Evolutionary conservation across 495 filamentous ascomycete genomes (phyloP), one percentile per base, ranked within the genome.

Genomic region (Hypoxylon intermedium): DNA sequence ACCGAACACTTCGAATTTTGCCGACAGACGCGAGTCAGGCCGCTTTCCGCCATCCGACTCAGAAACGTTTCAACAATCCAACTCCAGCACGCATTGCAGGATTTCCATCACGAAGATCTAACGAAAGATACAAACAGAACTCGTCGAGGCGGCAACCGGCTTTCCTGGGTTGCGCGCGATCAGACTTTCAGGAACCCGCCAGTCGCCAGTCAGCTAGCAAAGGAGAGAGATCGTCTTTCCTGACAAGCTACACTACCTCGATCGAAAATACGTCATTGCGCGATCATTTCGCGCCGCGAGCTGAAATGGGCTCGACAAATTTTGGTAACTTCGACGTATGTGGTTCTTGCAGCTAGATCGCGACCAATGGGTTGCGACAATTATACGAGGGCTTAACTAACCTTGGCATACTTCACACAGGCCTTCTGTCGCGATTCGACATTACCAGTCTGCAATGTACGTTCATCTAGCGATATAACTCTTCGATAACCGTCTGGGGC

Each of bases 391-490:
- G 21, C 20, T 13, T 34, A 20, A 47, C 56, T 60, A 56, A 65
- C 37, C 11, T 56, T 12, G 20, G 9, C 11, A 16, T 56, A 24
- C n/a, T 58, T 6, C 44, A 23, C 15, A 59, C 68, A 96, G 90
- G 79, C 94, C 77, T 97, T 99, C 73, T 99, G 94, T 86, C 89
- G 89, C 67, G 91, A 97, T 79, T 92, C 92, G 60, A 97, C 93
- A 60, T 81, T 99, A 69, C 94, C 94, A 60, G 85, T 96, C 63
- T 97, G 93, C 85, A 97, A 97, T 83, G 93, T 98, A 84, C 60
- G 93, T 87, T 31, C 31, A 20, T 60, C 33, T 15, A 60, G 37
- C 63, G 43, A 41, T 50, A 53, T 61, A 60, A 46, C 51, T 68
- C 53, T 68, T 63, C 56, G 49, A 52, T 28, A 36, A 53, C 55